phyloP scores from a whole-genome alignment of 2,329 filamentous ascomycete species.

The Nannizziopsis barbatae region DNA sequence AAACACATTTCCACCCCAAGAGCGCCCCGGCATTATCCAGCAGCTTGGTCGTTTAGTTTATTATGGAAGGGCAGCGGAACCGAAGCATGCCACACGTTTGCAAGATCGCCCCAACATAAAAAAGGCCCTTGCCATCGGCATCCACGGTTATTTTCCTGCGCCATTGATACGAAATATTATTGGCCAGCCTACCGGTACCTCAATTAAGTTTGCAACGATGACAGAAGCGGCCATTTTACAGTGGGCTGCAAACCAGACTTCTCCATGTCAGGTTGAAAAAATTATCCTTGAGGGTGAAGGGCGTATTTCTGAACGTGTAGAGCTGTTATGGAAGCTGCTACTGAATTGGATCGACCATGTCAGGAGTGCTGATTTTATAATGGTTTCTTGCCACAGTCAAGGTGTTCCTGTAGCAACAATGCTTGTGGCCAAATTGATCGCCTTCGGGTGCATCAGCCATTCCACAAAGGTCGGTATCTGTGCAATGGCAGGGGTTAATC shows the following conservation, averaged over 20 bases:
- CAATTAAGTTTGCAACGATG: constrained; percentile 80
- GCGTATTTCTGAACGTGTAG: constrained; percentile 76
- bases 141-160: constrained; percentile 89
- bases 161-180: constrained; percentile 78
- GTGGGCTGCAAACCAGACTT: constrained; percentile 67
- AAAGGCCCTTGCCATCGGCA: constrained; percentile 81
- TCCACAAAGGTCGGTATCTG: constrained; percentile 73
- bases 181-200: constrained; percentile 90
- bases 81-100: constrained; percentile 60
- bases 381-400: constrained; percentile 91
- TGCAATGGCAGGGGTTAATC: constrained; percentile 78
- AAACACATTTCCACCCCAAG: constrained; percentile 36
- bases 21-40: constrained; percentile 55
- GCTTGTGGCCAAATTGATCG: constrained; percentile 82
- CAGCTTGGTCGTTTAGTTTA: constrained; percentile 36
- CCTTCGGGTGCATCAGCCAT: constrained; percentile 65
- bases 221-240: constrained; percentile 71
- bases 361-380: constrained; percentile 71
- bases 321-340: constrained; percentile 86
- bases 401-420: constrained; percentile 90
- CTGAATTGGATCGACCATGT: constrained; percentile 93
- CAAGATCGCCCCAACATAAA: constrained; percentile 61
- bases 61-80: constrained; percentile 46
- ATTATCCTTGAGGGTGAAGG: constrained; percentile 92
- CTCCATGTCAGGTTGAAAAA: constrained; percentile 75